These are phyloP conservation scores for Starmerella cellae DNA, from an alignment of 805 yeast species.

Conservation along the genomic window DNA sequence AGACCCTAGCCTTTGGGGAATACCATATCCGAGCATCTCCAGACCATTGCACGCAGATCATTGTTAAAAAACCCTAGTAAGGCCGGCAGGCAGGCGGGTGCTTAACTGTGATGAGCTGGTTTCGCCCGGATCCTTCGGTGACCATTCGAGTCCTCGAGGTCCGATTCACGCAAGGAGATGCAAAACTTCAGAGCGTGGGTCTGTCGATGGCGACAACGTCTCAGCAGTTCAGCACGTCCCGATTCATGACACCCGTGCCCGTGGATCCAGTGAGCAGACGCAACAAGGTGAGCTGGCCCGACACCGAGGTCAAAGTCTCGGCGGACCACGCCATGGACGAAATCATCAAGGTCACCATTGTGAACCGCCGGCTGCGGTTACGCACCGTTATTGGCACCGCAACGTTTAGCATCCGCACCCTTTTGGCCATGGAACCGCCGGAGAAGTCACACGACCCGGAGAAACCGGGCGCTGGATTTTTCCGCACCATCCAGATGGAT, in stretches of 20 bases:
- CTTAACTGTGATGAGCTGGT: constrained; percentile 16
- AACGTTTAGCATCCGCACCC: constrained; percentile 9
- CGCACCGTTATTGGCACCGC: constrained; percentile 21
- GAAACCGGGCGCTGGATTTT: background rate
- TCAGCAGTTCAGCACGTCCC: constrained; percentile 17
- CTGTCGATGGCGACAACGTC: constrained; percentile 15
- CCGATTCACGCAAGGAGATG: constrained; percentile 20
- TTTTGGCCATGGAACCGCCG: constrained; percentile 5
- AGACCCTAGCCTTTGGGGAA: no score
- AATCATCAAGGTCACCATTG: constrained; percentile 10
- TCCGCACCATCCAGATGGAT: constrained; percentile 11
- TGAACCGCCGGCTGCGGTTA: constrained; percentile 18
- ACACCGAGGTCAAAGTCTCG: constrained; percentile 14
- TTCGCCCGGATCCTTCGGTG: constrained; percentile 1
- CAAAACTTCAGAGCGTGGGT: constrained; percentile 18
- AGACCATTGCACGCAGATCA: no score
- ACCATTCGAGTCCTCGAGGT: constrained; percentile 16
- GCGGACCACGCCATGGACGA: constrained; percentile 4
- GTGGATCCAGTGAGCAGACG: constrained; percentile 22
- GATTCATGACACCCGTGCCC: constrained; percentile 16
- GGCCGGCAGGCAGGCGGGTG: background rate
- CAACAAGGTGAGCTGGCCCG: constrained; percentile 18
- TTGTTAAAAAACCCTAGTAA: background rate
- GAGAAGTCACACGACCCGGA: background rate
- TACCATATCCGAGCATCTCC: no score